Conservation (phyloP, 495 filamentous ascomycete species). For the Penicillium angulare region DNA sequence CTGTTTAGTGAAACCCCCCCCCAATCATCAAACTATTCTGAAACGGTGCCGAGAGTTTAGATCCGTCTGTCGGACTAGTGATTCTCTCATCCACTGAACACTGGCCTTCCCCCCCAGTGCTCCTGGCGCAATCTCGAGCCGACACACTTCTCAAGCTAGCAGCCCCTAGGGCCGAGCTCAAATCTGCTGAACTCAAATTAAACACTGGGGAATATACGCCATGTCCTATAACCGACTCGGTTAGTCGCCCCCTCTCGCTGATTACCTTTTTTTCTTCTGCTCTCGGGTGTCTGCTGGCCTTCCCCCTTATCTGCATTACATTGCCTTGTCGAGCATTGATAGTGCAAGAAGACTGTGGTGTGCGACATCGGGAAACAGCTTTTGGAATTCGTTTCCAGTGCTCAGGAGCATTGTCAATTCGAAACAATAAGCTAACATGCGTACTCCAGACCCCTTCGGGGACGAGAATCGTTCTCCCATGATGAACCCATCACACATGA, state of each 20-base stretch:
- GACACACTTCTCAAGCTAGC: conserved; percentile 6
- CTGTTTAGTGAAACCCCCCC: not conserved
- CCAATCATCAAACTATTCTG: conserved; percentile 11
- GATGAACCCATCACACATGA: conserved; percentile 54
- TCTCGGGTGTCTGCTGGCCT: not conserved
- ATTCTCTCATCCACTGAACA: conserved; percentile 15
- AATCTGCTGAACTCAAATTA: conserved; percentile 20
- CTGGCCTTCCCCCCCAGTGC: conserved; percentile 26
- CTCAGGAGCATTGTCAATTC: conserved; percentile 1
- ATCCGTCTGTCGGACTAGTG: conserved; percentile 18
- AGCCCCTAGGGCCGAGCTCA: conserved; percentile 24
- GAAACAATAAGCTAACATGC: conserved; percentile 16
- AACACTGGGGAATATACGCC: conserved; percentile 7
- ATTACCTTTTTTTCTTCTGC: conserved; percentile 10
- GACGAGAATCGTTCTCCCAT: conserved; percentile 59
- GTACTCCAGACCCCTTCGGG: conserved; percentile 40
- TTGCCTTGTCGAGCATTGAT: conserved; percentile 20
- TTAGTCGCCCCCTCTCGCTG: conserved; percentile 39
- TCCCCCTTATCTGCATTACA: conserved; percentile 13
- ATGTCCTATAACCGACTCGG: conserved; percentile 71
- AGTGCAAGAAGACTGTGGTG: conserved; percentile 12
- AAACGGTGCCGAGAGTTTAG: conserved; percentile 32
- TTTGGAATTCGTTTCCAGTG: conserved; percentile 4
- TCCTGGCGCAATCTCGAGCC: conserved; percentile 37
- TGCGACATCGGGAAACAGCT: not conserved